phyloP scores from a whole-genome alignment of 1,284 basidiomycete species.

The Heterobasidion parviporum region DNA sequence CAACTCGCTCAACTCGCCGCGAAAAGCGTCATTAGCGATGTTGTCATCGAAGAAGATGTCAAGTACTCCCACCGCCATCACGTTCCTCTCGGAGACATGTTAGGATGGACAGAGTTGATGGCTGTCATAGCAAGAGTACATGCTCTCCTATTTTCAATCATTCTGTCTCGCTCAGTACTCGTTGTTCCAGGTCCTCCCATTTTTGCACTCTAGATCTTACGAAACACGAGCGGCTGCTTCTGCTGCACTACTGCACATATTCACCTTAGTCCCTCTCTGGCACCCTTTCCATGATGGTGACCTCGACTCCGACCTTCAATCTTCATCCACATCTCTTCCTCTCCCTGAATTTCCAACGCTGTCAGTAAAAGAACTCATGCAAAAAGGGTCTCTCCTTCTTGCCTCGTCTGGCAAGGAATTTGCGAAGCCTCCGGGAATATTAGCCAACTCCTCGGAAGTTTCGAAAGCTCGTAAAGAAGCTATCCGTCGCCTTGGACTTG shows the following conservation, averaged over 20 bases:
- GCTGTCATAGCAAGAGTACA: conserved; percentile 73
- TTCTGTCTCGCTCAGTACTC: conserved; percentile 4
- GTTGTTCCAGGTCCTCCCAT: conserved; percentile 67
- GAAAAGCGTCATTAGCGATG: conserved; percentile 75
- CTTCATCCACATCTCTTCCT: conserved; percentile 16
- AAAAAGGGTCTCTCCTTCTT: conserved; percentile 69
- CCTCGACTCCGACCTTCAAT: conserved; percentile 13
- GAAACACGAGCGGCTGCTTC: conserved; percentile 85
- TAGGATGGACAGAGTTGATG: conserved; percentile 76
- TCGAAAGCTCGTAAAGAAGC: conserved; percentile 77
- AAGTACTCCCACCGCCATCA: conserved; percentile 50
- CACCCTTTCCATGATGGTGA: conserved; percentile 39
- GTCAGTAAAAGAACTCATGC: conserved; percentile 68
- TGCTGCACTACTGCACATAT: conserved; percentile 80
- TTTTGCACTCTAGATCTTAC: conserved; percentile 79
- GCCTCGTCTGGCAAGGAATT: conserved; percentile 89
- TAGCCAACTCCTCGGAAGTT: conserved; percentile 64
- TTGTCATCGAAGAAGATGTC: conserved; percentile 70
- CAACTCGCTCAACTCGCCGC: conserved; percentile 88
- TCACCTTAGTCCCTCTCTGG: conserved; percentile 80
- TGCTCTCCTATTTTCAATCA: conserved; percentile 4
- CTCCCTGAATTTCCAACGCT: conserved; percentile 61
- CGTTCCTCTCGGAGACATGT: conserved; percentile 49
- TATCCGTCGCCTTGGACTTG: conserved; percentile 74
- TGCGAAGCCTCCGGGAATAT: conserved; percentile 56